phyloP scores from a whole-genome alignment of 106 monocot genomes.

The Acorus calamus region DNA sequence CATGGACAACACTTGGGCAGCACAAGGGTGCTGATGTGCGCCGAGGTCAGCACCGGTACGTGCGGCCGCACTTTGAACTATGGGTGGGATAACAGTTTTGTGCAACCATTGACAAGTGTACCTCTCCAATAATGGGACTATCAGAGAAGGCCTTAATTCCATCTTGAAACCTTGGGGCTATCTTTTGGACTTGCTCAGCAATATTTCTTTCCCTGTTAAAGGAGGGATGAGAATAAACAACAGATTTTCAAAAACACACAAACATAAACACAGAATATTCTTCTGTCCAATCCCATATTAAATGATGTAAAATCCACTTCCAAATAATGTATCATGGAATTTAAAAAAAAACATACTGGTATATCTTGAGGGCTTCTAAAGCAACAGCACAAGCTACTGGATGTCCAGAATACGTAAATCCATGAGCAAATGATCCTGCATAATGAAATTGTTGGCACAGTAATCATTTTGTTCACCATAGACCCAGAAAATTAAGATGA shows the following conservation, averaged over 20 bases:
- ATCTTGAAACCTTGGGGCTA: conserved; percentile 77
- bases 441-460: too few species aligned
- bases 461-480: too few species aligned
- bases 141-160: conserved; percentile 71
- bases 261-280: too few species aligned
- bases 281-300: too few species aligned
- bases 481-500: too few species aligned
- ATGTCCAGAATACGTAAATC: conserved; percentile 98
- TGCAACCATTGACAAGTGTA: conserved; percentile 7
- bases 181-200: conserved; percentile 33
- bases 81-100: too few species aligned
- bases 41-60: not conserved
- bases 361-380: conserved; percentile 84
- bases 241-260: too few species aligned
- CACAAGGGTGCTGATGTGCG: not conserved
- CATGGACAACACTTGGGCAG: not conserved
- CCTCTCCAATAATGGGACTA: conserved; percentile 97
- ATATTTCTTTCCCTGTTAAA: conserved; percentile 74
- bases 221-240: too few species aligned
- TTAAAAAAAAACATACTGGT: conserved; percentile 30
- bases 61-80: too few species aligned
- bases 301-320: too few species aligned
- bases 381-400: conserved; percentile 96
- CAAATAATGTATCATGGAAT: not conserved
- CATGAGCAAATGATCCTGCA: conserved; percentile 86